phyloP scores from a whole-genome alignment of 2,329 filamentous ascomycete species.

The Xylaria sp. region DNA sequence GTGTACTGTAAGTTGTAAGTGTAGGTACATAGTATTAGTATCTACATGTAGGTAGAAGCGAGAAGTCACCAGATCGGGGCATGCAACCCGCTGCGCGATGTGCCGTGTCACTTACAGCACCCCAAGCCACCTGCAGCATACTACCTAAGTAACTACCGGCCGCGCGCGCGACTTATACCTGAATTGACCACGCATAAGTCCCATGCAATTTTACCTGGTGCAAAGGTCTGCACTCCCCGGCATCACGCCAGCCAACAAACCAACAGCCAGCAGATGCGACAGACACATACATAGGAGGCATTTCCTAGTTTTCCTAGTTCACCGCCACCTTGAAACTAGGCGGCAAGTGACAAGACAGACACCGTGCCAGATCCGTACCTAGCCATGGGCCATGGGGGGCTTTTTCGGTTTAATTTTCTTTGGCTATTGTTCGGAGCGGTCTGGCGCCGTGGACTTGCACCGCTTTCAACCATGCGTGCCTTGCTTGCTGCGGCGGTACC shows the following conservation, averaged over 20 bases:
- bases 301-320: slow-evolving; percentile 9
- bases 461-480: slow-evolving; percentile 25
- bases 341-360: too few relatives aligned
- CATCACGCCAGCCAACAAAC: slow-evolving; percentile 16
- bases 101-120: slow-evolving; percentile 32
- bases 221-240: slow-evolving; percentile 17
- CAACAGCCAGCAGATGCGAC: neutral
- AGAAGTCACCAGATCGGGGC: slow-evolving; percentile 30
- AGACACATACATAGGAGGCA: neutral
- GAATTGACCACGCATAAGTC: slow-evolving; percentile 6
- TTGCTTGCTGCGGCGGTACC: slow-evolving; percentile 25
- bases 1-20: too few relatives aligned
- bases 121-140: neutral
- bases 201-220: slow-evolving; percentile 17
- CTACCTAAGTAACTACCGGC: neutral
- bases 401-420: neutral
- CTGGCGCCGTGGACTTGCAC: slow-evolving; percentile 9
- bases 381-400: slow-evolving; percentile 14
- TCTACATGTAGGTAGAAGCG: neutral
- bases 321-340: slow-evolving; percentile 27
- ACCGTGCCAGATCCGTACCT: neutral
- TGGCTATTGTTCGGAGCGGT: slow-evolving; percentile 7
- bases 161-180: neutral
- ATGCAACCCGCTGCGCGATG: slow-evolving; percentile 7
- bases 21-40: neutral